These are phyloP conservation scores for Neopestalotiopsis clavispora DNA, from an alignment of 2,329 filamentous ascomycete genomes.

Conservation along the genomic window DNA sequence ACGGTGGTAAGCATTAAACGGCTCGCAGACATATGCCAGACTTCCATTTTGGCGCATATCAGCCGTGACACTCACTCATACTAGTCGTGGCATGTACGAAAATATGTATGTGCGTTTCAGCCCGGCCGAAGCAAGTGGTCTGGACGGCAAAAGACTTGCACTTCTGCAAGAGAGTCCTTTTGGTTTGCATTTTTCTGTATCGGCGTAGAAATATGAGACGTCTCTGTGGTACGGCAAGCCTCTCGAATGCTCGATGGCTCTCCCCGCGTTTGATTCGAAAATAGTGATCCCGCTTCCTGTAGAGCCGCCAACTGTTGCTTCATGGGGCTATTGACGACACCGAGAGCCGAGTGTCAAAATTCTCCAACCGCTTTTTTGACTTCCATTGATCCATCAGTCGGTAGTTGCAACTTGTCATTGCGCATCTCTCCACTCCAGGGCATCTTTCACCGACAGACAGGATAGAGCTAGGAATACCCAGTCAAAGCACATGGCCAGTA, in stretches of 20 bases:
- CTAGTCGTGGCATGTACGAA: neutral
- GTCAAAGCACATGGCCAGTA: constrained; percentile 5
- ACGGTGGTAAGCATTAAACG: neutral
- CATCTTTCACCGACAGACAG: constrained; percentile 17
- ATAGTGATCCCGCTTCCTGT: neutral
- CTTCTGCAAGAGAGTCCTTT: neutral
- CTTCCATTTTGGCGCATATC: neutral
- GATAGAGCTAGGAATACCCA: constrained; percentile 14
- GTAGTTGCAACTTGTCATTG: neutral
- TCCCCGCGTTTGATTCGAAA: neutral
- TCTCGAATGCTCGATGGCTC: neutral
- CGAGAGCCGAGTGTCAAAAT: too few species aligned
- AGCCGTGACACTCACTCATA: neutral
- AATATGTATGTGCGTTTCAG: neutral
- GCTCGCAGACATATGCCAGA: constrained; percentile 1
- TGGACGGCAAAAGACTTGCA: neutral
- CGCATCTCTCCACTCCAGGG: constrained; percentile 11
- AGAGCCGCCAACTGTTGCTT: neutral
- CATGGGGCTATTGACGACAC: neutral
- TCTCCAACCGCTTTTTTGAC: neutral
- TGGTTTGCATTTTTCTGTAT: neutral
- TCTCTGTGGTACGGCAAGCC: neutral
- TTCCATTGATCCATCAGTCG: neutral
- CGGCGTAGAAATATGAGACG: neutral
- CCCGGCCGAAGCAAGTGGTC: neutral